Evolutionary conservation across 495 filamentous ascomycete genomes (phyloP).

Genomic region (Penicillium silybi): DNA sequence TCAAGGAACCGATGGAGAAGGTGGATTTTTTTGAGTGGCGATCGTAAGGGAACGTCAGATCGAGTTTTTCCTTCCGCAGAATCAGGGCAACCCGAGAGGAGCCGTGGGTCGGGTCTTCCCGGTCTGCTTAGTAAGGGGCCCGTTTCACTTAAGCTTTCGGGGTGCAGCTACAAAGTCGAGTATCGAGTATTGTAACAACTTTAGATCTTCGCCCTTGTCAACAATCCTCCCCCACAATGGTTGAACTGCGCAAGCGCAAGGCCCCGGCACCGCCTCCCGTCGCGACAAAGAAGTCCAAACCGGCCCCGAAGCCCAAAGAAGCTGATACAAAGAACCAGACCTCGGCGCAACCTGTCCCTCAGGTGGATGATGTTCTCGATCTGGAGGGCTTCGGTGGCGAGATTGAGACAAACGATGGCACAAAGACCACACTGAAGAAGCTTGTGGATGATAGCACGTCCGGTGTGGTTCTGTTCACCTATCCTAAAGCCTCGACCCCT

Average conservation of each 20-base stretch:
- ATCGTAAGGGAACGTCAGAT: slow-evolving; percentile 20
- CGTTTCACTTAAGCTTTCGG: neutral
- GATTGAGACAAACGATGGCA: slow-evolving; percentile 78
- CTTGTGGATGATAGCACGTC: slow-evolving; percentile 78
- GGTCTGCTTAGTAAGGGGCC: slow-evolving; percentile 5
- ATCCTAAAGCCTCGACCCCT: slow-evolving; percentile 90
- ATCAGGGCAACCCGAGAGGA: slow-evolving; percentile 20
- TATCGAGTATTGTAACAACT: neutral
- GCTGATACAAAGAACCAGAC: slow-evolving; percentile 23
- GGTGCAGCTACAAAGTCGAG: neutral
- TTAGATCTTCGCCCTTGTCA: neutral
- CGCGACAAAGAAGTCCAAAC: slow-evolving; percentile 52
- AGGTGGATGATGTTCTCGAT: slow-evolving; percentile 52
- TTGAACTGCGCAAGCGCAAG: slow-evolving; percentile 75
- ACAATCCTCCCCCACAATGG: slow-evolving; percentile 30
- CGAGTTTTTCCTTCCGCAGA: slow-evolving; percentile 18
- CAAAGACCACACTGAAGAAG: slow-evolving; percentile 67
- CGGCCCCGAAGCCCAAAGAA: slow-evolving; percentile 40
- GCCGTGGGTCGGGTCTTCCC: slow-evolving; percentile 22
- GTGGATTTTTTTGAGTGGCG: slow-evolving; percentile 16
- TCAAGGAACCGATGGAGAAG: slow-evolving; percentile 10
- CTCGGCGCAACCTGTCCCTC: slow-evolving; percentile 24
- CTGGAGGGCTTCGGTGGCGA: slow-evolving; percentile 77
- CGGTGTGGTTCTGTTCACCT: slow-evolving; percentile 91
- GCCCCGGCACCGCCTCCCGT: slow-evolving; percentile 52